Percentiles rank a stretch among this genome's conserved stretches.
phyloP scores from a whole-genome alignment of 140 eudicot species.

The Senecio squalidus region DNA sequence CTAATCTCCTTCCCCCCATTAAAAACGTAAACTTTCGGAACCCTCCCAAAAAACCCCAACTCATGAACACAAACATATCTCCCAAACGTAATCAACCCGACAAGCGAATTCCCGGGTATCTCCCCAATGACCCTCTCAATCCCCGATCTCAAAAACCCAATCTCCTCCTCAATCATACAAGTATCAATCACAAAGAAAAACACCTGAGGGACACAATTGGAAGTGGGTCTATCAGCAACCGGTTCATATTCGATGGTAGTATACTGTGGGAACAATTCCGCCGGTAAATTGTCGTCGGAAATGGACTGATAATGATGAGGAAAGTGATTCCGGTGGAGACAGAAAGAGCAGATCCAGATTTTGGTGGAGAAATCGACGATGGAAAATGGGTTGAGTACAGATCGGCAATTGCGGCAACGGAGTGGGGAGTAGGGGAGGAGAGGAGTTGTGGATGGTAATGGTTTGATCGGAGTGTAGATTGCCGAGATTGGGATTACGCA shows the following conservation, averaged over 20 bases:
- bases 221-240: constrained; percentile 11
- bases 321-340: constrained; percentile 81
- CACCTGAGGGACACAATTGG: constrained; percentile 35
- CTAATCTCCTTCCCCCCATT: constrained; percentile 81
- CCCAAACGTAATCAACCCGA: constrained; percentile 94
- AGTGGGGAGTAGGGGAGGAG: constrained; percentile 85
- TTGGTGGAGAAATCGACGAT: constrained; percentile 86
- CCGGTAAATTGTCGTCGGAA: constrained; percentile 74
- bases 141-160: constrained; percentile 63
- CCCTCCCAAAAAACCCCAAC: constrained; percentile 68
- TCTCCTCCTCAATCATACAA: constrained; percentile 89
- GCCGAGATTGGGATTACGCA: constrained; percentile 82
- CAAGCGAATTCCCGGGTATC: constrained; percentile 60
- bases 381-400: constrained; percentile 87
- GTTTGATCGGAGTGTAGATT: constrained; percentile 84
- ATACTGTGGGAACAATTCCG: constrained; percentile 80
- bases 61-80: constrained; percentile 87
- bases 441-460: constrained; percentile 50
- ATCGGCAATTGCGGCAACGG: constrained; percentile 87
- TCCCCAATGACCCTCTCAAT: constrained; percentile 62
- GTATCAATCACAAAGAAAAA: constrained; percentile 77
- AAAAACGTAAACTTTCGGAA: constrained; percentile 76
- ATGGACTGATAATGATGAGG: constrained; percentile 74
- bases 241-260: constrained; percentile 85
- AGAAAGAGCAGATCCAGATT: constrained; percentile 93